These are phyloP conservation scores for Calendula officinalis DNA, from an alignment of 129 eudicot species.

Conservation along the genomic window DNA sequence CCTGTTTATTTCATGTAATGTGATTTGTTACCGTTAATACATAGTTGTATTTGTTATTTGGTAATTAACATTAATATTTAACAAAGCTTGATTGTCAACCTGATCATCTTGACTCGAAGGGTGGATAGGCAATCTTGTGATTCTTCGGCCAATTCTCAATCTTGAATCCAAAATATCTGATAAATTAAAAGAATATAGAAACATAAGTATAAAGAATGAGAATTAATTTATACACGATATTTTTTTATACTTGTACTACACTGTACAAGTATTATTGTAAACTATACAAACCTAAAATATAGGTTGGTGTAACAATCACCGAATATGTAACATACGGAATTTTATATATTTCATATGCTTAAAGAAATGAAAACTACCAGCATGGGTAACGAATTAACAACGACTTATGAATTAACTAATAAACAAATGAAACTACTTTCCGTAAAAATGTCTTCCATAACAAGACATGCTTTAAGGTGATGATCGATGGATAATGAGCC, in stretches of 20 bases:
- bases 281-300: too few relatives aligned
- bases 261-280: too few relatives aligned
- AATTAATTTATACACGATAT: too few relatives aligned
- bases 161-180: conserved; percentile 13
- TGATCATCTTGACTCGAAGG: conserved; percentile 13
- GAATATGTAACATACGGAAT: not conserved
- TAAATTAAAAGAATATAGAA: not conserved
- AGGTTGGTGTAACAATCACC: too few relatives aligned
- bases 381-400: not conserved
- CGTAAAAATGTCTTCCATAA: conserved; percentile 5
- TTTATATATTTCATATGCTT: not conserved
- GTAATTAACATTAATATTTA: not conserved
- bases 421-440: not conserved
- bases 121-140: conserved; percentile 1
- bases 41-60: not conserved
- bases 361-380: not conserved
- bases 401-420: too few relatives aligned
- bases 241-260: too few relatives aligned
- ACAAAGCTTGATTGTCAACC: not conserved
- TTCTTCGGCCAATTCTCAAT: conserved; percentile 3
- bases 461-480: conserved; percentile 5
- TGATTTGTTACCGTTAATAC: not conserved
- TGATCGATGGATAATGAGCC: not conserved
- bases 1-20: not conserved
- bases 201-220: not conserved